Base-by-base conservation (phyloP, 192 early-diverging fungal genomes). In the Umbelopsis sp. region DNA sequence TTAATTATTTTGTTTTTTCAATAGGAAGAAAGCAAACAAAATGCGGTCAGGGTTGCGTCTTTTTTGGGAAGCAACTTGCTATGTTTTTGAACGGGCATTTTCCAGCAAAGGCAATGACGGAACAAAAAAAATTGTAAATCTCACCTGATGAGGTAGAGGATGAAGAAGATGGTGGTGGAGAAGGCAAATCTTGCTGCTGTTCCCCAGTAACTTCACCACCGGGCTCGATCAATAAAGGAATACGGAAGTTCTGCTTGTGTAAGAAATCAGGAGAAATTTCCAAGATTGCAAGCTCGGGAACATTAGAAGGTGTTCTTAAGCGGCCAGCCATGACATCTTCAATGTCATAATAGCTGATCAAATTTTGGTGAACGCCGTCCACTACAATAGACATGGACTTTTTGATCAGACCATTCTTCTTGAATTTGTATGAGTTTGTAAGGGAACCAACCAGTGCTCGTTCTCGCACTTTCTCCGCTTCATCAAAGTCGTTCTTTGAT, bases 321-420 rank as follows among this genome's bases (percentile, higher is more conserved):
- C 72, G 73, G 21, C 82, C 76, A 8, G 80, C 74, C 7, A 88
- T 20, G 56, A 88, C 82, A 65, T 88, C 86, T 56, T 83, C 82
- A 59, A 85, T 85, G 36, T 76, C 79, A 65, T 88, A 88, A 65
- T 88, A 88, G 16, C 82, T 83, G 49, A 88, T 88, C 43, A 88
- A 49, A 71, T 88, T 85, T 41, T 88, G 86, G n/a, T 80, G 74
- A 34, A 85, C 82, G n/a, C 86, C 86, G 62, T 88, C 84, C 38
- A 92, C 86, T 7, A 86, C 73, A 59, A 94, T 84, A 9, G 92
- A 92, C 80, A 94, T 91, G 22, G 91, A 92, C 75, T 92, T 91
- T 66, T 94, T 94, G 22, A 93, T 82, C 34, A 94, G 77, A 1
- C 92, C 92, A 69, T 85, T 82, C 41, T 77, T 74, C 47, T 89